Conservation (phyloP, 805 yeast species). For the Candida glaebosa region DNA sequence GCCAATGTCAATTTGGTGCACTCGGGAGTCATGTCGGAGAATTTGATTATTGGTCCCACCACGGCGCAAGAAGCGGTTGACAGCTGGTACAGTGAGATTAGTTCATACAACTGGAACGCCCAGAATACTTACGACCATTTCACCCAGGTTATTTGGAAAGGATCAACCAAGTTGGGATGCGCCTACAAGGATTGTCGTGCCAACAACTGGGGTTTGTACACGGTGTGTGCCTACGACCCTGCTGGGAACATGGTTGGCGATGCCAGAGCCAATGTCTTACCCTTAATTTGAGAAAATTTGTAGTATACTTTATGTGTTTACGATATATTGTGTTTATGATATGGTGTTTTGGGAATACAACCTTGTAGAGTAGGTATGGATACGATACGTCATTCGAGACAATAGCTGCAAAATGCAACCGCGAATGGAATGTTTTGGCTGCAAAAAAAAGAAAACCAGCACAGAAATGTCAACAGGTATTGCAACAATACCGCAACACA, state of each 20-base stretch:
- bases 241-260: conserved; percentile 1
- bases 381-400: too few species aligned
- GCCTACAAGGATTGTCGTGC: conserved; percentile 27
- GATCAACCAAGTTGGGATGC: conserved; percentile 31
- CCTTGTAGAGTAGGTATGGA: too few species aligned
- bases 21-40: conserved; percentile 37
- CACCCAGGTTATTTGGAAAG: conserved; percentile 37
- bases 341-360: too few species aligned
- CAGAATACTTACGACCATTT: conserved; percentile 33
- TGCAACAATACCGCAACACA: too few species aligned
- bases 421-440: too few species aligned
- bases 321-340: too few species aligned
- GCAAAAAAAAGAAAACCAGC: too few species aligned
- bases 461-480: too few species aligned
- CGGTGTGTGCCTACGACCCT: conserved; percentile 1
- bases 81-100: conserved; percentile 41
- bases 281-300: not conserved
- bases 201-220: conserved; percentile 22
- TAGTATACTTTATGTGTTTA: too few species aligned
- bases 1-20: conserved; percentile 29
- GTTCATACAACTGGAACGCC: conserved; percentile 23
- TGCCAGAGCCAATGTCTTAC: conserved; percentile 1
- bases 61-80: conserved; percentile 28
- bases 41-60: conserved; percentile 31
- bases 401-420: too few species aligned